These are phyloP conservation scores for Micractinium conductrix DNA, from an alignment of 139 green algal species.

Conservation along the genomic window DNA sequence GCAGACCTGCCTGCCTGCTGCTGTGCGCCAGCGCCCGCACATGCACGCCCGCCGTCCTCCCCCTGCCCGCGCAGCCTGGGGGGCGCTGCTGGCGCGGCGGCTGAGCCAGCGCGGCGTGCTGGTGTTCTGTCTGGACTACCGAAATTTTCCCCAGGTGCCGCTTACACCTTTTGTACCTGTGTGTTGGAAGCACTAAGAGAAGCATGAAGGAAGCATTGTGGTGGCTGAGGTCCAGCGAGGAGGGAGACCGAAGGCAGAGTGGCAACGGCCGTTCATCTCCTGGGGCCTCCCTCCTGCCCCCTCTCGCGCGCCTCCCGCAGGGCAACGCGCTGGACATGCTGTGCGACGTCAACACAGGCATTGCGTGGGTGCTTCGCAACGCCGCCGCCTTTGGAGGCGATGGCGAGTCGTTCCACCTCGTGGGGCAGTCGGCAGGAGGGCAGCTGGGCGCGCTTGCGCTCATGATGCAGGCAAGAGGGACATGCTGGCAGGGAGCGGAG, in stretches of 20 bases:
- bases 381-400: constrained; percentile 79
- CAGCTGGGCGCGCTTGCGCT: constrained; percentile 84
- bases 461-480: constrained; percentile 64
- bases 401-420: constrained; percentile 70
- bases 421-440: constrained; percentile 89
- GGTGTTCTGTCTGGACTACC: constrained; percentile 93
- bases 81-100: constrained; percentile 82
- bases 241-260: too few species aligned
- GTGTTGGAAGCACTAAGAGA: too few species aligned
- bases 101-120: constrained; percentile 86
- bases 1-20: too few species aligned
- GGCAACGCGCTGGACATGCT: constrained; percentile 88
- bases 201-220: too few species aligned
- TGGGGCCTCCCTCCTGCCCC: too few species aligned
- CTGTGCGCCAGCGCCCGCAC: background rate
- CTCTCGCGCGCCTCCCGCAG: constrained; percentile 54
- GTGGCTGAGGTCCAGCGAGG: too few species aligned
- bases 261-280: too few species aligned
- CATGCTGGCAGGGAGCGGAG: background rate
- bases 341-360: constrained; percentile 89
- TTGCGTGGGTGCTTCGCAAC: constrained; percentile 84
- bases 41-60: background rate
- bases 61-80: constrained; percentile 74
- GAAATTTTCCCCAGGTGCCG: constrained; percentile 80
- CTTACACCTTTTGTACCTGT: too few species aligned